Base-by-base conservation (phyloP, 495 filamentous ascomycete genomes). In the Polyplosphaeria fusca region DNA sequence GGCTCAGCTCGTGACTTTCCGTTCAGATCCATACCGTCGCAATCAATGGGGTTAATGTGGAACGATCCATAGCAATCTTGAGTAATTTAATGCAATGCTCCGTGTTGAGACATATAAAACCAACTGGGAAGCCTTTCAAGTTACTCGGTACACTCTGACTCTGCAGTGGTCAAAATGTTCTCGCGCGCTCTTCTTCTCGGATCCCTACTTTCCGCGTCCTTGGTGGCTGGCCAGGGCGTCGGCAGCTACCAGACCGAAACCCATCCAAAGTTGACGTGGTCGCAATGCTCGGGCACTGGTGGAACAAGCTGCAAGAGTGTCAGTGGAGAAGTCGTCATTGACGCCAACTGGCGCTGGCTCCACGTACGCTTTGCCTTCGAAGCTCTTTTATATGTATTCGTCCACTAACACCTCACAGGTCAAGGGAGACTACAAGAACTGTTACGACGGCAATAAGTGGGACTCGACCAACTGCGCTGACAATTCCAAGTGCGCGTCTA, bases 201-300 rank as follows among this genome's bases (percentile, higher is more conserved):
- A 12, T 61, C 58, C 28, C 23, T 63, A 18, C 49, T 65, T 24
- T 41, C 49, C 24, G 40, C 52, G 24, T 39, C 28, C 9, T 30
- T 37, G 12, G 39, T 52, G n/a, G 63, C 58, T 23, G 66, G 68
- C 49, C 58, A 61, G 24, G n/a, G n/a, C n/a, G 61, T 54, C 23
- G 68, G 68, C 27, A 68, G 63, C 12, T 39, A 61, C 3, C 70
- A 69, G 14, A 63, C 75, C 1, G 80, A 84, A 64, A 73, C 69
- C 26, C 79, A 82, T 45, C 80, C 80, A 13, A 58, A 66, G 49
- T 55, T 84, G 27, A 68, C 60, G 2, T 77, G 77, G 9, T 76
- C 75, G 55, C 57, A 70, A 27, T 84, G 80, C 70, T 78, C 74
- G 5, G 68, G 63, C 4, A 60, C 61, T 19, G 71, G 70, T 25